Evolutionary conservation across 2,329 filamentous ascomycete genomes (phyloP).

Genomic region (Pseudogymnoascus sp.): DNA sequence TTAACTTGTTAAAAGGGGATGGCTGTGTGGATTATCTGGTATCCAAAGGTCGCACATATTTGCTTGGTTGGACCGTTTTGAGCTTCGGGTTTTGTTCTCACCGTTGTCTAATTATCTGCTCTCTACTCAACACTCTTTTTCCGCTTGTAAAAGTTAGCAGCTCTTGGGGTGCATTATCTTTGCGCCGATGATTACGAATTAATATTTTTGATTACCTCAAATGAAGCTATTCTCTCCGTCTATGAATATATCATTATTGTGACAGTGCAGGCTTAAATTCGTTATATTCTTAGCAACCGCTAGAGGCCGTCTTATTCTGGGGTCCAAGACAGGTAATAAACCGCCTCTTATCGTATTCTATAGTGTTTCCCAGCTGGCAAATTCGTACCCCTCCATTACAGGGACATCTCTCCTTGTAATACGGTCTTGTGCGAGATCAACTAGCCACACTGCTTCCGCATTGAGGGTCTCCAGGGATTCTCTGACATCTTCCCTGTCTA

Average conservation of each 20-base stretch:
- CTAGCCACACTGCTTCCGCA: conserved; percentile 69
- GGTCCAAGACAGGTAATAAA: background rate
- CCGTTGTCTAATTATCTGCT: conserved; percentile 6
- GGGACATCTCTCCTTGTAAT: conserved; percentile 33
- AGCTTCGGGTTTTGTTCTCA: background rate
- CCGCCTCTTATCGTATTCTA: conserved; percentile 12
- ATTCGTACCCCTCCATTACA: conserved; percentile 34
- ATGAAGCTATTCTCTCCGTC: conserved; percentile 7
- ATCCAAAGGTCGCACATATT: background rate
- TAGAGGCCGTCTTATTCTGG: conserved; percentile 5
- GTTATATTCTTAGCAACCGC: background rate
- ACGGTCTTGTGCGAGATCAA: conserved; percentile 41
- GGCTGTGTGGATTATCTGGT: background rate
- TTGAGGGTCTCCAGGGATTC: conserved; percentile 57
- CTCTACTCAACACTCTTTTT: conserved; percentile 3
- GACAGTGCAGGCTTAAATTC: background rate
- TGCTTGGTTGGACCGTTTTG: background rate
- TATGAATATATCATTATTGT: conserved; percentile 10
- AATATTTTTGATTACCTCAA: conserved; percentile 8
- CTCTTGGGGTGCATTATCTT: background rate
- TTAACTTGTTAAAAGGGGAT: background rate
- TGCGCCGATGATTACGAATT: conserved; percentile 4
- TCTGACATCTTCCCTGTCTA: conserved; percentile 42
- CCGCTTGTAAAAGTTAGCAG: conserved; percentile 3
- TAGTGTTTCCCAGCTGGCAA: conserved; percentile 20